A percentile compares a stretch with the other conserved stretches of the same genome.
These are phyloP conservation scores for Paulownia fortunei DNA, from an alignment of 257 asterid genomes.

Conservation along the genomic window DNA sequence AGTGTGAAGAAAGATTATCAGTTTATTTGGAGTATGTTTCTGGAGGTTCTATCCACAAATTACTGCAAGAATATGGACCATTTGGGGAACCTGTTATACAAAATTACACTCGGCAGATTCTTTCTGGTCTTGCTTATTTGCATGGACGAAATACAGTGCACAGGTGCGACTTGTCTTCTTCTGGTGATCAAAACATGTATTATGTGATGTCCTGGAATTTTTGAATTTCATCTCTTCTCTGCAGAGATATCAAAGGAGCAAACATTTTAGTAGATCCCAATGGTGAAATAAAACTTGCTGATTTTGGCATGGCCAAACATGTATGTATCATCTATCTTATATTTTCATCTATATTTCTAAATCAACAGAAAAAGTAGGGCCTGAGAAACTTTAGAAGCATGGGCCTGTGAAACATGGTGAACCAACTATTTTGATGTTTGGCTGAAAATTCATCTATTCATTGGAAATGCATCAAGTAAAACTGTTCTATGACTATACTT, in stretches of 20 bases:
- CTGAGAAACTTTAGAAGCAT: too few species aligned
- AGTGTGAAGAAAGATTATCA: conserved; percentile 84
- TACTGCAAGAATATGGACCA: conserved; percentile 90
- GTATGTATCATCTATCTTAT: conserved; percentile 47
- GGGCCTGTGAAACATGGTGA: too few species aligned
- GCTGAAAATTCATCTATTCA: neutral
- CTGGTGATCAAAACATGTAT: neutral
- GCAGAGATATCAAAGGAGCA: conserved; percentile 98
- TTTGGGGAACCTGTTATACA: conserved; percentile 94
- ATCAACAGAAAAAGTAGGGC: too few species aligned
- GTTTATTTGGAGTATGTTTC: conserved; percentile 95
- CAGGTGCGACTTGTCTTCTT: conserved; percentile 57
- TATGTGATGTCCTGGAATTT: too few species aligned
- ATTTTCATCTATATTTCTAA: neutral
- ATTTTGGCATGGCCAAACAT: conserved; percentile 99
- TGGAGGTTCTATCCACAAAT: conserved; percentile 96
- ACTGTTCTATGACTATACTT: too few species aligned
- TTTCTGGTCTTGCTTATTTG: conserved; percentile 84
- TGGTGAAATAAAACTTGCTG: conserved; percentile 95
- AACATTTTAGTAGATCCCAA: conserved; percentile 94
- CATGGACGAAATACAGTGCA: conserved; percentile 95
- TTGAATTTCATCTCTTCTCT: conserved; percentile 34
- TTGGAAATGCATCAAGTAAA: too few species aligned
- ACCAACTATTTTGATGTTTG: too few species aligned
- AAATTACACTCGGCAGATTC: conserved; percentile 92